These are phyloP conservation scores for Colletotrichum costaricense DNA, from an alignment of 2,329 filamentous ascomycete genomes.

Conservation along the genomic window DNA sequence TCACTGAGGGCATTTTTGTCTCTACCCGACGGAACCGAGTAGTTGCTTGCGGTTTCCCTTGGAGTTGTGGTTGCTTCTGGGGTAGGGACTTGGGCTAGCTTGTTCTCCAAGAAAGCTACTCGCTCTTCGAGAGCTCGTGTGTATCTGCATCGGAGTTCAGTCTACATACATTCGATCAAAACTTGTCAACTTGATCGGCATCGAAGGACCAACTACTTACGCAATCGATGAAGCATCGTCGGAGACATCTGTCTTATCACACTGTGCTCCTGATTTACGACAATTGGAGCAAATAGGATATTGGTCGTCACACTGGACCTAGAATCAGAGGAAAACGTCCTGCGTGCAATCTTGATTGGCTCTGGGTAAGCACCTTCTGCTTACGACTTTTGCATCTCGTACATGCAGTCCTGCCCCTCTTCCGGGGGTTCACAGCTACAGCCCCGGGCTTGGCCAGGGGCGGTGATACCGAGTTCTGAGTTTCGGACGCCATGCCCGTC, in stretches of 20 bases:
- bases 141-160: conserved; percentile 44
- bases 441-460: neutral
- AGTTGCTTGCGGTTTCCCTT: neutral
- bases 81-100: conserved; percentile 36
- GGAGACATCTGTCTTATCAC: conserved; percentile 54
- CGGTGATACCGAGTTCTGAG: conserved; percentile 8
- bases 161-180: too few relatives aligned
- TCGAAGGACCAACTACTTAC: conserved; percentile 1
- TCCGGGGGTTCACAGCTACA: conserved; percentile 49
- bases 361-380: conserved; percentile 48
- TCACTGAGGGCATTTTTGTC: conserved; percentile 47
- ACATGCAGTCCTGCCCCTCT: conserved; percentile 56
- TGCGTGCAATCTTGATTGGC: neutral
- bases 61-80: neutral
- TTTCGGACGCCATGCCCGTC: conserved; percentile 8
- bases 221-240: conserved; percentile 38
- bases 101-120: conserved; percentile 52
- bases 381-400: conserved; percentile 58
- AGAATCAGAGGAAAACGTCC: neutral
- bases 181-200: too few relatives aligned
- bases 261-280: conserved; percentile 51
- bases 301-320: conserved; percentile 54
- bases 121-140: conserved; percentile 54
- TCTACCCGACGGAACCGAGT: conserved; percentile 8
- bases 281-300: conserved; percentile 58